Percentiles rank a stretch among this genome's conserved stretches.
Conservation (phyloP, 768 basidiomycete species). For the Naganishia onofrii region DNA sequence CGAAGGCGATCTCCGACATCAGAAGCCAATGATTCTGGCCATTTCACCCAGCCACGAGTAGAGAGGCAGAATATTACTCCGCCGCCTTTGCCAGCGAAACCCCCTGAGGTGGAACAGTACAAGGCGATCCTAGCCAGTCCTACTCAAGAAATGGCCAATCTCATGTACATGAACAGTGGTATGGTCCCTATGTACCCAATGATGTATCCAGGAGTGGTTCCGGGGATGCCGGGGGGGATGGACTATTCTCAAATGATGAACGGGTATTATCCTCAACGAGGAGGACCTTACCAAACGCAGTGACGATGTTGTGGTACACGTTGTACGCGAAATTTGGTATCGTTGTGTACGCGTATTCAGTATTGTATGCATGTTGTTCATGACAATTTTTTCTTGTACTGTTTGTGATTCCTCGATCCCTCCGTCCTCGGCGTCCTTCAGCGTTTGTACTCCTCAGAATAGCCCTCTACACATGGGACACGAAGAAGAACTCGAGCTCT, state of each 20-base stretch:
- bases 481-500: constrained; percentile 67
- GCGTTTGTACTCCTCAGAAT: constrained; percentile 1
- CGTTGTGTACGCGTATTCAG: not conserved
- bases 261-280: not conserved
- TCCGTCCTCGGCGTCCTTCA: no score
- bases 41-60: not conserved
- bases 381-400: not conserved
- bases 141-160: constrained; percentile 11
- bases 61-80: not conserved
- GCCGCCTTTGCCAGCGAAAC: constrained; percentile 7
- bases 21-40: not conserved
- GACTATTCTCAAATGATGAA: constrained; percentile 11
- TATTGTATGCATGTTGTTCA: not conserved
- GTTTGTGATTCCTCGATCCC: no score
- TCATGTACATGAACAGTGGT: constrained; percentile 8
- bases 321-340: not conserved
- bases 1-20: not conserved
- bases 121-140: constrained; percentile 21
- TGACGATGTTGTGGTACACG: not conserved
- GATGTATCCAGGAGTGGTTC: constrained; percentile 7
- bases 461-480: constrained; percentile 75
- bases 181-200: constrained; percentile 20
- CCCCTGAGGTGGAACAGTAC: constrained; percentile 17
- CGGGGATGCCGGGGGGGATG: not conserved
- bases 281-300: not conserved